Evolutionary conservation across 371 early-diverging fungal species (phyloP).

Genomic region (Mortierella sp.): DNA sequence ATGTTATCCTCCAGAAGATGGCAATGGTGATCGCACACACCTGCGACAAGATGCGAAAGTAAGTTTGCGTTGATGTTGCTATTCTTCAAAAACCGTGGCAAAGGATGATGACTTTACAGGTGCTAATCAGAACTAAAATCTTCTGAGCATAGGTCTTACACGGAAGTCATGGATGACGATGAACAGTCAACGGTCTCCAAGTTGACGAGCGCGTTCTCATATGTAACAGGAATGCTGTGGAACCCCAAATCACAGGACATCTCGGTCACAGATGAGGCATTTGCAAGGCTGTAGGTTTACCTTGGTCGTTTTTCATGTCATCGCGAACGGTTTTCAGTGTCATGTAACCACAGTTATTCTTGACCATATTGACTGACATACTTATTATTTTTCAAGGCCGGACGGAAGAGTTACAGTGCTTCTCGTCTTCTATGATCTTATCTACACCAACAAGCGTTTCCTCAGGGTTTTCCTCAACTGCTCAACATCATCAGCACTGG

Average conservation of each 20-base stretch:
- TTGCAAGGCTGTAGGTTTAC: constrained; percentile 59
- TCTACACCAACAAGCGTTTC: constrained; percentile 59
- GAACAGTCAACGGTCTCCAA: constrained; percentile 58
- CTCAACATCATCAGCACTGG: constrained; percentile 18
- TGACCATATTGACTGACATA: no score
- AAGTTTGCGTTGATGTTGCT: neutral
- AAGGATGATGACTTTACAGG: neutral
- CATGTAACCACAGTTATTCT: neutral
- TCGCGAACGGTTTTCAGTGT: neutral
- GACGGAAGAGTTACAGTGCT: constrained; percentile 62
- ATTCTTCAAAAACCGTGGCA: neutral
- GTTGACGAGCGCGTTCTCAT: constrained; percentile 61
- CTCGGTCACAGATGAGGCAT: constrained; percentile 55
- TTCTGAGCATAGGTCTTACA: constrained; percentile 56
- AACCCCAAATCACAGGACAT: constrained; percentile 41
- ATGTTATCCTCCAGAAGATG: constrained; percentile 53
- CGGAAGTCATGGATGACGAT: constrained; percentile 64
- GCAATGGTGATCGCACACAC: constrained; percentile 46
- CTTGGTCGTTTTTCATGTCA: neutral
- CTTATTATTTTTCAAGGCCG: constrained; percentile 52
- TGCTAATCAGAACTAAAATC: neutral
- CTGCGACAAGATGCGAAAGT: constrained; percentile 60
- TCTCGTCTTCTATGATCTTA: constrained; percentile 63
- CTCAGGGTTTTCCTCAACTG: constrained; percentile 26
- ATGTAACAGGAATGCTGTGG: constrained; percentile 66